Percentiles rank a stretch among this genome's conserved stretches.
Conservation (phyloP, 768 basidiomycete genomes). For the Psilocybe azurescens region DNA sequence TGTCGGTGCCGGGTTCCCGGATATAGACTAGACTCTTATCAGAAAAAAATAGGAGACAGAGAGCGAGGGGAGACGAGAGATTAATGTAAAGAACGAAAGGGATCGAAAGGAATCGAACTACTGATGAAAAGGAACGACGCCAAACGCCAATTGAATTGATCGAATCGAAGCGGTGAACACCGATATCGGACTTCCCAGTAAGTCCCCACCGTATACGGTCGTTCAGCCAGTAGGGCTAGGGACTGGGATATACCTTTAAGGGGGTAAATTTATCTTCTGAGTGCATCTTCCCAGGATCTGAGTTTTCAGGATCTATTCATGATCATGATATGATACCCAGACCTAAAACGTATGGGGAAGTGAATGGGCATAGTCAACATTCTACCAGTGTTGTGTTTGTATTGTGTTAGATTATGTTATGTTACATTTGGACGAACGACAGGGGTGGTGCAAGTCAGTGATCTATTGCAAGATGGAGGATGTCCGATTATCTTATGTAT, state of each 20-base stretch:
- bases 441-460: neutral
- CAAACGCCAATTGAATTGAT: conserved; percentile 19
- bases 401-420: no score
- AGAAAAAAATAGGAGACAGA: conserved; percentile 3
- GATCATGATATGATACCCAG: conserved; percentile 2
- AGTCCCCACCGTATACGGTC: neutral
- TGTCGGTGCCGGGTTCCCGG: conserved; percentile 17
- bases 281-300: conserved; percentile 6
- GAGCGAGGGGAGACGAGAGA: neutral
- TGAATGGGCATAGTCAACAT: conserved; percentile 7
- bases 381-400: conserved; percentile 10
- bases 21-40: conserved; percentile 5
- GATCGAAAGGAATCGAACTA: neutral
- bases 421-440: neutral
- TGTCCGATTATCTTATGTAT: neutral
- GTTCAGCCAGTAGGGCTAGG: neutral
- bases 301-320: conserved; percentile 2
- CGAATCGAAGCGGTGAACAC: conserved; percentile 14
- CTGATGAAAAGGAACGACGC: conserved; percentile 15
- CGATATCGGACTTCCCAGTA: conserved; percentile 25
- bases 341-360: conserved; percentile 27
- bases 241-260: conserved; percentile 19
- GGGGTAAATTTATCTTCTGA: conserved; percentile 12
- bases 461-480: neutral
- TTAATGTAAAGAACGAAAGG: neutral